Evolutionary conservation across 2,329 filamentous ascomycete species (phyloP), one percentile per base, ranked within the genome.

Genomic region (Waltergamsia citrina): DNA sequence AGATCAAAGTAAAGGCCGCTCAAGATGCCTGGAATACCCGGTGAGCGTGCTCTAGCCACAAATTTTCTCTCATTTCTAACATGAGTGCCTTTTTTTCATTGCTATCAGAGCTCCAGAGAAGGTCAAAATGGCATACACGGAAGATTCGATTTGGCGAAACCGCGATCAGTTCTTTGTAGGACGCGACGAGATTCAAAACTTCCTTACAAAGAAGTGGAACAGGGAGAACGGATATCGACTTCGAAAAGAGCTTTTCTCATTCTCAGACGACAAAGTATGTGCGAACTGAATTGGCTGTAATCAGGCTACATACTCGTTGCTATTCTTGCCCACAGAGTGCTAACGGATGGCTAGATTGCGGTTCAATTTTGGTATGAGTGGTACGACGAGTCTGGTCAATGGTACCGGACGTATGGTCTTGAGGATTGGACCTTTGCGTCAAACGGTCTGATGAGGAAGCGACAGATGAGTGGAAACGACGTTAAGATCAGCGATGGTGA

Each of bases 341-440:
- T n/a, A n/a, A 32, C 16, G 17, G 29, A 22, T 29, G 29, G 26
- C 28, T 30, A 75, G 57, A 90, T 88, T 42, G 85, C 85, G 1
- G 86, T 93, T 16, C 85, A 94, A 51, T 93, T 92, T 54, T 93
- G 85, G 85, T 93, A 90, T 48, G 81, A 93, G 56, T 88, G 77
- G n/a, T 21, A 23, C 59, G 71, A 77, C 42, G 83, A 90, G 47
- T 58, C 59, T 7, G 46, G 66, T 2, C 77, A 85, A 53, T 94
- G 85, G 85, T 88, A 81, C 69, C 69, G 85, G n/a, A 87, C 81
- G 29, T 93, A 93, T 49, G 86, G 86, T 0, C 69, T 93, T 9
- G 81, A 86, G 49, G 80, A 86, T 50, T 85, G 81, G 81, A 85
- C 80, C 0, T 85, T 85, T 54, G 76, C 74, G 0, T 63, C 69